Evolutionary conservation across 225 moss, liverwort and hornwort genomes (phyloP), one percentile per base, ranked within the genome.

Genomic region (Marchantia paleacea): DNA sequence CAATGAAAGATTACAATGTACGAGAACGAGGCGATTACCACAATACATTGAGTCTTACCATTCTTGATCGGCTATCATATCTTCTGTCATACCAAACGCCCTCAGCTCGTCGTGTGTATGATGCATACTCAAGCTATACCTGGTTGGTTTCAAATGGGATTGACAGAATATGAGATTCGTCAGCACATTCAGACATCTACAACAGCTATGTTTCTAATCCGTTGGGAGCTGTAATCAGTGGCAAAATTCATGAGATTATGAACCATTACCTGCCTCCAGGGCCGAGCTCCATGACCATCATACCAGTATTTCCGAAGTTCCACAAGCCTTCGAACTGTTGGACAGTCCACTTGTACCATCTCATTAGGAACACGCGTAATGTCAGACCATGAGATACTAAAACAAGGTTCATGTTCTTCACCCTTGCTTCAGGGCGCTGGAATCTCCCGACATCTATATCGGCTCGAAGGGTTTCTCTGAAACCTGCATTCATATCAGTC

Each of bases 271-370:
- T 96, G 84, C 96, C 96, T 84, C 96, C 96, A 72, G 96, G 96
- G 68, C 96, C 96, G 77, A 96, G 94, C 85, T 96, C 94, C 96
- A 96, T 96, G 54, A 96, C 83, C 86, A 96, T 86, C 92, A 94
- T 89, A 60, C 94, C 96, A 30, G 94, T 91, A 75, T 96, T 96
- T 80, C 94, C 92, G 82, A 96, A 96, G 89, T 96, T 96, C 84
- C 88, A 91, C 1, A 96, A 87, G 80, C 89, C 85, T 85, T 96
- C 96, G 76, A 96, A 96, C 84, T 96, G 92, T 85, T 96, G 85
- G 49, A 96, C 96, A 25, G 96, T 96, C 96, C 96, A 96, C 85
- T 94, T 96, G 88, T 94, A 96, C 96, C 96, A 96, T 80, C 96
- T 91, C 94, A 94, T 96, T 31, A 96, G 85, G 87, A 96, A 96